Evolutionary conservation across 192 early-diverging fungal genomes (phyloP), one percentile per base, ranked within the genome.

Genomic region (Dissophora ornata): DNA sequence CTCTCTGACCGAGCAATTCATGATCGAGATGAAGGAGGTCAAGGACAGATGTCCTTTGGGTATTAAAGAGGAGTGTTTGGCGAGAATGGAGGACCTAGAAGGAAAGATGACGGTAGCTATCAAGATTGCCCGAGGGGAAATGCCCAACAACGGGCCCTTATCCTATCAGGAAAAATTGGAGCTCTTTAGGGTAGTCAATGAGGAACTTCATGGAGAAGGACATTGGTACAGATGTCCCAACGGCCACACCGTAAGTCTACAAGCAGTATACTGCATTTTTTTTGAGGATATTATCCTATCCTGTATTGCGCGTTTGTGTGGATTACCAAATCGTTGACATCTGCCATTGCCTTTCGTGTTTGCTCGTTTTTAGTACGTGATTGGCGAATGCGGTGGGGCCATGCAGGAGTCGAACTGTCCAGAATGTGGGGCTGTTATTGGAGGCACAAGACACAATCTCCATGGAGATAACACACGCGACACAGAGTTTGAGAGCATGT

Each of bases 151-250:
- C 19, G n/a, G 18, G 18, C 13, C 46, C 0, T 40, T 83, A 29
- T 66, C 67, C 3, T 10, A 24, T 6, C 63, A 69, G 16, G 83
- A 85, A 26, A 82, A 65, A 41, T 8, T 63, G 8, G 29, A 66
- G 21, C 38, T 85, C 0, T 78, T 82, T 51, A 47, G 54, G 0
- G 84, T 78, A 0, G 56, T 84, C 56, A 24, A 29, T 0, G 38
- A 33, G 16, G 56, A 63, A 1, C n/a, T 82, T 10, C 9, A 45
- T 0, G 80, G 57, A 29, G 34, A 54, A 0, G 83, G 83, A n/a
- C 83, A 81, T 48, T 85, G 84, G 84, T 85, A 80, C 33, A 55
- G 40, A 0, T 85, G 84, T 54, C 75, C 68, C 2, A 85, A 84
- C 42, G 78, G 78, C 2, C 84, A 85, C 32, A 15, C 68, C 2